These are phyloP conservation scores for Fusarium tjaetaba DNA, from an alignment of 2,329 filamentous ascomycete species.

Conservation along the genomic window DNA sequence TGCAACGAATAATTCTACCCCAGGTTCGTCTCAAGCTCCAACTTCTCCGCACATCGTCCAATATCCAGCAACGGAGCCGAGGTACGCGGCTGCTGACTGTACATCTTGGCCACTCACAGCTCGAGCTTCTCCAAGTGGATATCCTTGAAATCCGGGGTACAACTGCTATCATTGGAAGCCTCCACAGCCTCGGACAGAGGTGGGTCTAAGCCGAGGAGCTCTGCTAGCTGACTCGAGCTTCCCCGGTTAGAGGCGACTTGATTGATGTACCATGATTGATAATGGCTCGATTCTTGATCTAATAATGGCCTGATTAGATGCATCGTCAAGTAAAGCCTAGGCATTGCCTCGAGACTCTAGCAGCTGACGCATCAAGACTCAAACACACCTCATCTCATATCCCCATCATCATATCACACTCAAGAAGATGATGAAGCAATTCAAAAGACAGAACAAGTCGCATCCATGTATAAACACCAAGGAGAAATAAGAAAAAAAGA, in stretches of 20 bases:
- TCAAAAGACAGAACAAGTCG: conserved; percentile 27
- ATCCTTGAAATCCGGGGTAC: conserved; percentile 41
- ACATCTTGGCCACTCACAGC: conserved; percentile 20
- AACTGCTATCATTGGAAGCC: conserved; percentile 21
- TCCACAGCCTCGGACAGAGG: conserved; percentile 31
- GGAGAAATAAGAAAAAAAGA: conserved; percentile 20
- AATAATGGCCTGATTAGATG: neutral
- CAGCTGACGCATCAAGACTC: neutral
- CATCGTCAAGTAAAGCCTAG: neutral
- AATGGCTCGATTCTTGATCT: neutral
- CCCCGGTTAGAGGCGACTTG: conserved; percentile 9
- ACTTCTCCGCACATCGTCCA: conserved; percentile 44
- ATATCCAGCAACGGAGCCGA: conserved; percentile 38
- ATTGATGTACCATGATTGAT: neutral
- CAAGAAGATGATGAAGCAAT: neutral
- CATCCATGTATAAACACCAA: conserved; percentile 42
- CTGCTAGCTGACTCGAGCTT: conserved; percentile 7
- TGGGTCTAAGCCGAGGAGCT: conserved; percentile 32
- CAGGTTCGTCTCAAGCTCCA: conserved; percentile 29
- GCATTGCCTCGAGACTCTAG: neutral
- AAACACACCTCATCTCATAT: neutral
- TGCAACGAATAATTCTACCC: conserved; percentile 22
- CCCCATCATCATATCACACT: neutral
- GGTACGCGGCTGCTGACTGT: conserved; percentile 35
- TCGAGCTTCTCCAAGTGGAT: conserved; percentile 11